Percentiles rank a stretch among this genome's conserved stretches.
phyloP scores from a whole-genome alignment of 371 early-diverging fungal genomes.

The Syncephalastrum racemosum region DNA sequence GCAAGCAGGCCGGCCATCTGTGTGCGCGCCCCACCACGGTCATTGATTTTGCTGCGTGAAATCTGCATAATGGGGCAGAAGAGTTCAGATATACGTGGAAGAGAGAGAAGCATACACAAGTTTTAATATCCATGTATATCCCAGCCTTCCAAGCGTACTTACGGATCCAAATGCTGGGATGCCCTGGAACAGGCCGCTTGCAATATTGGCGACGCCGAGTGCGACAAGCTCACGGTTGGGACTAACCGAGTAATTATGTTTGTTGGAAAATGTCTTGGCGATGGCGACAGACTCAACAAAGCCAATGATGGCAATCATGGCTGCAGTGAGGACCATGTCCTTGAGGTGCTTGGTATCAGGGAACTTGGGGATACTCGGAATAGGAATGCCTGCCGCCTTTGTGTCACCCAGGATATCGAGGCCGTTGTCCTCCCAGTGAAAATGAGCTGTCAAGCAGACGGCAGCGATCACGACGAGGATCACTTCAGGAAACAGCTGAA shows the following conservation, averaged over 20 bases:
- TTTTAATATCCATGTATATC: too few relatives aligned
- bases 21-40: conserved; percentile 83
- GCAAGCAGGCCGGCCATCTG: conserved; percentile 85
- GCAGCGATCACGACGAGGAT: conserved; percentile 75
- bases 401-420: conserved; percentile 76
- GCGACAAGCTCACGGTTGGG: conserved; percentile 93
- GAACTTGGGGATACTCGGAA: conserved; percentile 59
- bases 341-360: conserved; percentile 62
- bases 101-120: neutral
- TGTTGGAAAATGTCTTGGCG: conserved; percentile 84
- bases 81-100: neutral
- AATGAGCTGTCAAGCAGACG: conserved; percentile 60
- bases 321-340: conserved; percentile 55
- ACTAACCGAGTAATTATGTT: conserved; percentile 85
- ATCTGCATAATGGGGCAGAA: conserved; percentile 35
- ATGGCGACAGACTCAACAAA: conserved; percentile 93
- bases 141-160: too few relatives aligned
- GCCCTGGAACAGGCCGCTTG: conserved; percentile 80
- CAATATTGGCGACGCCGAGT: conserved; percentile 81
- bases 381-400: conserved; percentile 58
- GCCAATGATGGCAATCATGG: conserved; percentile 88
- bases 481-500: conserved; percentile 88
- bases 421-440: conserved; percentile 70
- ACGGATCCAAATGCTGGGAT: conserved; percentile 89
- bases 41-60: conserved; percentile 87